Base-by-base conservation (phyloP, 768 basidiomycete species). In the Pleurotus tuoliensis region DNA sequence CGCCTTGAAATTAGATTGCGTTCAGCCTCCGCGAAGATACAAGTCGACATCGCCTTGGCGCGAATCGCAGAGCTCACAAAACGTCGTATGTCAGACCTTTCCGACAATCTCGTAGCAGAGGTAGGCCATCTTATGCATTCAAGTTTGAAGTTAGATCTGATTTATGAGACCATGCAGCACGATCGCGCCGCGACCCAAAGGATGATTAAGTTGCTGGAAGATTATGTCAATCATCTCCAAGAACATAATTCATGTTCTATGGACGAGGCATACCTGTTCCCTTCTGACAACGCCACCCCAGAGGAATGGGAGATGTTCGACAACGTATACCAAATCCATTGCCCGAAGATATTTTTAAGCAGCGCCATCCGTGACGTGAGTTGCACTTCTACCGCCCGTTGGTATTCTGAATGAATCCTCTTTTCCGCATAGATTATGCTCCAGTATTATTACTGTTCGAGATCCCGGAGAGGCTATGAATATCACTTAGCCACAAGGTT, bases 261-360 rank as follows among this genome's bases (percentile, higher is more conserved):
- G 68, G 43, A 70, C 71, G 27, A 64, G 68, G 9, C 72, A 78
- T 88, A 88, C 62, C 78, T 83, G 56, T 82, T 89, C 70, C 86
- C 87, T 27, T 77, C 84, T 11, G 85, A 88, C 62, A 79, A 82
- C 44, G 79, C 87, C 34, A 83, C 85, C 9, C 75, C 84, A 24
- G 75, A 82, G 20, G 89, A 92, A 63, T 87, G 84, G 88, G 81
- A 80, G 2, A 82, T 86, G 58, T 98, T 96, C 70, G 87, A 90
- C 65, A 90, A 95, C 63, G 92, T 94, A 22, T 92, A 94, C 66
- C 91, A 96, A 64, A 80, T 94, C 13, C 94, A 97, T 69, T 88
- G 83, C 59, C 94, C 94, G 1, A 87, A 83, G 47, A 78, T 96
- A 46, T 86, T 84, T 63, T 76, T 94, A 74, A 87, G 86, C 63